Conservation (phyloP, 352 stramenopile species). For the Aphanomyces euteiches region DNA sequence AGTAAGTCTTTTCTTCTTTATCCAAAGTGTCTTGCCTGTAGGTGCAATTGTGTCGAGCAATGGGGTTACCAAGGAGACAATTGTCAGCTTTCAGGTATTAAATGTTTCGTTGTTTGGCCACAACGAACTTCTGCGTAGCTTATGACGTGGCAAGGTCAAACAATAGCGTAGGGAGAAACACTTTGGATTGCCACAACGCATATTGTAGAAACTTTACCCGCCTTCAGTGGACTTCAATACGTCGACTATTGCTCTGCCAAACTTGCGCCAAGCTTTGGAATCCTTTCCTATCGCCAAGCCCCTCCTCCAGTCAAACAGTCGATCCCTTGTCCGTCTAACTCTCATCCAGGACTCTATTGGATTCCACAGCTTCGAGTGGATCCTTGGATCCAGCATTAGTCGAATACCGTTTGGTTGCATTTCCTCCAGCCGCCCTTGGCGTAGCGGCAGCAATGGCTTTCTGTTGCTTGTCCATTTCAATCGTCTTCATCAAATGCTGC, state of each 20-base stretch:
- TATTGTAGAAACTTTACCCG: conserved; percentile 36
- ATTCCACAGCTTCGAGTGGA: neutral
- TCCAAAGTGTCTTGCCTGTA: neutral
- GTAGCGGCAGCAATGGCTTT: neutral
- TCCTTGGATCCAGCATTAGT: conserved; percentile 8
- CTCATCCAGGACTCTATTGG: neutral
- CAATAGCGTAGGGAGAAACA: conserved; percentile 35
- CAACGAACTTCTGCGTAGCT: conserved; percentile 34
- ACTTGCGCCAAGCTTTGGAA: conserved; percentile 37
- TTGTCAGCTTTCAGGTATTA: conserved; percentile 55
- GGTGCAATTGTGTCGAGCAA: conserved; percentile 55
- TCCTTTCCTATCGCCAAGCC: conserved; percentile 9
- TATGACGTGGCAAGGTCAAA: conserved; percentile 52
- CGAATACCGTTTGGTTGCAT: conserved; percentile 6
- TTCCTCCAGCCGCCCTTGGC: conserved; percentile 7
- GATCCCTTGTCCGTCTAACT: neutral
- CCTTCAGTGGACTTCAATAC: conserved; percentile 37
- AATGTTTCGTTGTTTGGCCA: no score
- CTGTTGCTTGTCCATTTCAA: conserved; percentile 6
- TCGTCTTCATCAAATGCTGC: conserved; percentile 10
- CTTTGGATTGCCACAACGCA: neutral
- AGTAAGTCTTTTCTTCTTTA: conserved; percentile 16
- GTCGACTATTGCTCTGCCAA: conserved; percentile 41
- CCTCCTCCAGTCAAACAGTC: neutral
- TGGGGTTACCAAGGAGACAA: conserved; percentile 68